phyloP scores from a whole-genome alignment of 2,329 filamentous ascomycete genomes.

The Bimuria novae-zelandiae region DNA sequence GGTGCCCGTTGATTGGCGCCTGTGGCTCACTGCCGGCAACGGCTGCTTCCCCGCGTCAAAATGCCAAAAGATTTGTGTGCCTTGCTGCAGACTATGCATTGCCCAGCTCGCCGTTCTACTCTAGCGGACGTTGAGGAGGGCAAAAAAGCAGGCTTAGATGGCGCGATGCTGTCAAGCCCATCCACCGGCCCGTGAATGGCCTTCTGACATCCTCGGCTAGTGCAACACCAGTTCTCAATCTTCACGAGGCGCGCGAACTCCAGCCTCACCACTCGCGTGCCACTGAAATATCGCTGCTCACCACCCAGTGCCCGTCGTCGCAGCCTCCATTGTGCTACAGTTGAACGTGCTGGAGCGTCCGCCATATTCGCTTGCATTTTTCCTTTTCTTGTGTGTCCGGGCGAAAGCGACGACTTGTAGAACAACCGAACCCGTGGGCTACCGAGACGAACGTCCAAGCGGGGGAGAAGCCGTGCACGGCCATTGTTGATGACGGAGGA shows the following conservation, averaged over 20 bases:
- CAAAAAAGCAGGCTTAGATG: not conserved
- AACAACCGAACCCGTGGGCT: conserved; percentile 26
- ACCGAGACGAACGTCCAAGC: conserved; percentile 33
- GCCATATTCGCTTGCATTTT: conserved; percentile 23
- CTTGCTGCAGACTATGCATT: conserved; percentile 2
- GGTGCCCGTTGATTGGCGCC: conserved; percentile 27
- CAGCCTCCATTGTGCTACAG: conserved; percentile 29
- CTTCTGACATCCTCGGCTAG: conserved; percentile 26
- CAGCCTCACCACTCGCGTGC: conserved; percentile 25
- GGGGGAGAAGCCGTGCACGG: conserved; percentile 34
- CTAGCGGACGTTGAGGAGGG: conserved; percentile 2
- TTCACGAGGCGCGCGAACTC: conserved; percentile 28
- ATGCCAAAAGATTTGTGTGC: not conserved
- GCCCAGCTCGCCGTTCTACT: conserved; percentile 13
- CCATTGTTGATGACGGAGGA: conserved; percentile 46
- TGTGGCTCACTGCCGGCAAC: conserved; percentile 3
- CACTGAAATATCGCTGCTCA: conserved; percentile 24
- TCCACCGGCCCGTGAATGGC: conserved; percentile 17
- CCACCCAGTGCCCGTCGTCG: conserved; percentile 22
- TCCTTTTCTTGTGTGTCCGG: conserved; percentile 17
- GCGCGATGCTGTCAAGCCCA: conserved; percentile 3
- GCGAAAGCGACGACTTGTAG: conserved; percentile 30
- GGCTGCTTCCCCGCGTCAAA: conserved; percentile 5
- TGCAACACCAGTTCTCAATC: conserved; percentile 16
- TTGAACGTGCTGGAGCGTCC: conserved; percentile 33